Evolutionary conservation across 2,329 filamentous ascomycete genomes (phyloP).

Genomic region (Diaporthe batatas): DNA sequence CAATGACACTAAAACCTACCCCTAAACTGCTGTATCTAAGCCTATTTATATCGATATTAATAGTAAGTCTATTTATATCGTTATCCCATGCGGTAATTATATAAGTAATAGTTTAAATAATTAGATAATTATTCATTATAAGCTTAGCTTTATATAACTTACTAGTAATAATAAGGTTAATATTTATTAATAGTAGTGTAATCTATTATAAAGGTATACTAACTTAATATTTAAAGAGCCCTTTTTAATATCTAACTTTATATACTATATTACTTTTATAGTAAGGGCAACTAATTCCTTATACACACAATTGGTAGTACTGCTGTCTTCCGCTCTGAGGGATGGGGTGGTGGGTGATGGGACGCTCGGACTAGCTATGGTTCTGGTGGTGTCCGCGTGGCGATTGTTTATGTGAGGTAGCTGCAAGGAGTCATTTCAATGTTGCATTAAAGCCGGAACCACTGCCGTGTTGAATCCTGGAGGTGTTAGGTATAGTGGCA

Average conservation of each 20-base stretch:
- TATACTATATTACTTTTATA: not conserved
- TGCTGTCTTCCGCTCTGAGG: not conserved
- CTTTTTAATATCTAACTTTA: not conserved
- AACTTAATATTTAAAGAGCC: not conserved
- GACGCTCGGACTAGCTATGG: not conserved
- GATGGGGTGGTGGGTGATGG: not conserved
- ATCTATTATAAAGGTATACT: not conserved
- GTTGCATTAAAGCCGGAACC: too few species aligned
- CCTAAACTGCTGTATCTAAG: not conserved
- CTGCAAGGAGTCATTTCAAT: too few species aligned
- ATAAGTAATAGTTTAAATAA: not conserved
- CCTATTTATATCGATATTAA: not conserved
- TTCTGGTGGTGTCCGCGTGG: not conserved
- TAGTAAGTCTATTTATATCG: not conserved
- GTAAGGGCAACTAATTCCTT: not conserved
- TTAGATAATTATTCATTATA: not conserved
- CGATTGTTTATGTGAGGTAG: not conserved
- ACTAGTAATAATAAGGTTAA: not conserved
- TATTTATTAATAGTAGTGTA: constrained; percentile 1
- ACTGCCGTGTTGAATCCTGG: too few species aligned
- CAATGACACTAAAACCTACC: not conserved
- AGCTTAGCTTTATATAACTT: not conserved
- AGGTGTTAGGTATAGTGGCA: too few species aligned
- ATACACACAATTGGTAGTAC: not conserved
- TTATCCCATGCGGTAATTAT: not conserved